phyloP scores from a whole-genome alignment of 2,329 filamentous ascomycete genomes.

The Kalmusia sp. region DNA sequence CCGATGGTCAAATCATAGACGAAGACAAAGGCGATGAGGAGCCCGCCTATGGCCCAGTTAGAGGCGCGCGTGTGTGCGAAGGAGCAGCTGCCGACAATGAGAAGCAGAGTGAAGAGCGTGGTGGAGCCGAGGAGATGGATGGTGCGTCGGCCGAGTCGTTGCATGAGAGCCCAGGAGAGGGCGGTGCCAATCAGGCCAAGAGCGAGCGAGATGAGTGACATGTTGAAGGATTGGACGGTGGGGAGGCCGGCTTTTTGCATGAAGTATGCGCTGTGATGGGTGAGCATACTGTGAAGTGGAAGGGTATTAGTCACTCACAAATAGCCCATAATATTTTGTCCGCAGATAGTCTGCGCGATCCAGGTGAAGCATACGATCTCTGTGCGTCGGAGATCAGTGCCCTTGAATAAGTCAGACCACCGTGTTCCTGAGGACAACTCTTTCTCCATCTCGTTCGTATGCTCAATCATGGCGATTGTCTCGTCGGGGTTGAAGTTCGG shows the following conservation, averaged over 20 bases:
- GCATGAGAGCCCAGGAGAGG: slow-evolving; percentile 81
- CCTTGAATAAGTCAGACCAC: slow-evolving; percentile 83
- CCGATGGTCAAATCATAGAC: slow-evolving; percentile 87
- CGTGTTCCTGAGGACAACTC: slow-evolving; percentile 69
- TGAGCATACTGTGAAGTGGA: slow-evolving; percentile 8
- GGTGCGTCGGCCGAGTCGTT: slow-evolving; percentile 75
- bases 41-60: slow-evolving; percentile 40
- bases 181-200: slow-evolving; percentile 79
- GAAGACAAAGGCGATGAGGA: slow-evolving; percentile 57
- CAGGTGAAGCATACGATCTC: slow-evolving; percentile 66
- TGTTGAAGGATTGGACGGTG: slow-evolving; percentile 50
- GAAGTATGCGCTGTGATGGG: slow-evolving; percentile 50
- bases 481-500: slow-evolving; percentile 55
- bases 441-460: slow-evolving; percentile 83
- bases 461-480: slow-evolving; percentile 87
- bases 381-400: slow-evolving; percentile 76
- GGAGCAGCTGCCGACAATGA: slow-evolving; percentile 81
- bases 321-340: slow-evolving; percentile 54
- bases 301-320: slow-evolving; percentile 27
- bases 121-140: slow-evolving; percentile 76
- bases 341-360: slow-evolving; percentile 53
- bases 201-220: slow-evolving; percentile 62
- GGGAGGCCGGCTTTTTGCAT: slow-evolving; percentile 54
- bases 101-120: slow-evolving; percentile 66
- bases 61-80: slow-evolving; percentile 60